Percentiles rank a stretch among this genome's conserved stretches.
Conservation (phyloP, 1,284 basidiomycete species). For the Ustilago lituana region DNA sequence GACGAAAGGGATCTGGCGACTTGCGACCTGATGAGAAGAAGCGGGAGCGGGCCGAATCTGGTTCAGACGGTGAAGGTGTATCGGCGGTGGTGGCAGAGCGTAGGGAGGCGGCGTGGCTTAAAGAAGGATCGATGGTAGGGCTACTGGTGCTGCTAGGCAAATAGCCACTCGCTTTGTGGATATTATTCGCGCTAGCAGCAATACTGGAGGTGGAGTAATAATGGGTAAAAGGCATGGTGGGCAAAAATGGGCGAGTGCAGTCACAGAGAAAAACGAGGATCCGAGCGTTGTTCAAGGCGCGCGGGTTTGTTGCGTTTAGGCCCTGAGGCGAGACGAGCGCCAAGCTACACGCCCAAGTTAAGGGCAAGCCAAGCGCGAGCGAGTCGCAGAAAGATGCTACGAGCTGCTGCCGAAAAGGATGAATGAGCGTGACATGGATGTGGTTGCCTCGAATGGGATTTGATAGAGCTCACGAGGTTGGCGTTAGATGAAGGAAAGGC, state of each 20-base stretch:
- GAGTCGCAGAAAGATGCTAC: not conserved
- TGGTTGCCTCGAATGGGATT: not conserved
- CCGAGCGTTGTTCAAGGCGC: not conserved
- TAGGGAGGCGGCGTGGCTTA: conserved; percentile 1
- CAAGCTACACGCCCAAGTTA: no score
- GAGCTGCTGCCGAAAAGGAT: not conserved
- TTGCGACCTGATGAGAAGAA: conserved; percentile 44
- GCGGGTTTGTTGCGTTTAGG: no score
- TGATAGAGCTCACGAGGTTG: no score
- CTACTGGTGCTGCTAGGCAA: conserved; percentile 2
- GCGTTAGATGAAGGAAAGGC: no score
- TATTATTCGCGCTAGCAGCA: not conserved
- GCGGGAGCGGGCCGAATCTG: conserved; percentile 21
- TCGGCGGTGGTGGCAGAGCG: conserved; percentile 5
- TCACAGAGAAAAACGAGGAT: not conserved
- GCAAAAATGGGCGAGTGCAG: not conserved
- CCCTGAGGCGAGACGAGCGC: no score
- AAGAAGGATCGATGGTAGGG: conserved; percentile 4
- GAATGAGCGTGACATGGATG: not conserved
- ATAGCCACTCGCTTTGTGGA: not conserved
- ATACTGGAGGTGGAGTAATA: conserved; percentile 12
- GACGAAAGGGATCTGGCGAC: conserved; percentile 48
- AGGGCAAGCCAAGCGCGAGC: no score
- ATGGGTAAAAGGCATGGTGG: conserved; percentile 12
- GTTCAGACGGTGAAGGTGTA: conserved; percentile 3